phyloP scores from a whole-genome alignment of 2,329 filamentous ascomycete species.

The Epichloe uncinata region DNA sequence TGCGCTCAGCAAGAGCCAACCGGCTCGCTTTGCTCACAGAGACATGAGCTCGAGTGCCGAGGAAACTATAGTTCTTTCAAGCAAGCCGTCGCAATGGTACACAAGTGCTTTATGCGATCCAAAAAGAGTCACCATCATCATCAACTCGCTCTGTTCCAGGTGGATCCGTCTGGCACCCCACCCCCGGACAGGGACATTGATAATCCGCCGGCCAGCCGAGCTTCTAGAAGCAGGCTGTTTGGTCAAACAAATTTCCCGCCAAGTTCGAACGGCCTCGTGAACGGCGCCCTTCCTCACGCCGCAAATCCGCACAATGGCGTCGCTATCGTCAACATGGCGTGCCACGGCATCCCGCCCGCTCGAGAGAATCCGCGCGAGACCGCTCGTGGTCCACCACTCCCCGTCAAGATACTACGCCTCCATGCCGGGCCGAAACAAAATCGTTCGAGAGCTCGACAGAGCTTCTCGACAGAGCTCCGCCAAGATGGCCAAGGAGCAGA shows the following conservation, averaged over 20 bases:
- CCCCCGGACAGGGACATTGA: no score
- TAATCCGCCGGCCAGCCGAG: no score
- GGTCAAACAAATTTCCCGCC: no score
- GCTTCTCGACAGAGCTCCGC: constrained; percentile 10
- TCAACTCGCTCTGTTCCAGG: no score
- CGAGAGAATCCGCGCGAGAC: constrained; percentile 10
- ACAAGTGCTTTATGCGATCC: no score
- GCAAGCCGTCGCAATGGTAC: no score
- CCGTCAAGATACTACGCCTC: constrained; percentile 13
- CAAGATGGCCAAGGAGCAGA: constrained; percentile 16
- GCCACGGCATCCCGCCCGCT: constrained; percentile 9
- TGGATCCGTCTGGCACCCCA: no score
- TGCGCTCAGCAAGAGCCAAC: constrained; percentile 11
- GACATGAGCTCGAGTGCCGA: no score
- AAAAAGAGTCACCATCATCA: no score
- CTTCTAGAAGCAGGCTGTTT: no score
- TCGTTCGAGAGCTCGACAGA: constrained; percentile 18
- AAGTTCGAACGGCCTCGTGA: background rate
- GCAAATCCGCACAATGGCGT: constrained; percentile 5
- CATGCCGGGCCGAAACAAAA: constrained; percentile 12
- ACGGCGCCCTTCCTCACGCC: constrained; percentile 9
- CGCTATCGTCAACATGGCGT: constrained; percentile 10
- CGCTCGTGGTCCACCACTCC: constrained; percentile 11
- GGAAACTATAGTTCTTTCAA: no score
- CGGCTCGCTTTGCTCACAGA: constrained; percentile 15